Base-by-base conservation (phyloP, 805 yeast genomes). In the Barnettozyma botsteinii region DNA sequence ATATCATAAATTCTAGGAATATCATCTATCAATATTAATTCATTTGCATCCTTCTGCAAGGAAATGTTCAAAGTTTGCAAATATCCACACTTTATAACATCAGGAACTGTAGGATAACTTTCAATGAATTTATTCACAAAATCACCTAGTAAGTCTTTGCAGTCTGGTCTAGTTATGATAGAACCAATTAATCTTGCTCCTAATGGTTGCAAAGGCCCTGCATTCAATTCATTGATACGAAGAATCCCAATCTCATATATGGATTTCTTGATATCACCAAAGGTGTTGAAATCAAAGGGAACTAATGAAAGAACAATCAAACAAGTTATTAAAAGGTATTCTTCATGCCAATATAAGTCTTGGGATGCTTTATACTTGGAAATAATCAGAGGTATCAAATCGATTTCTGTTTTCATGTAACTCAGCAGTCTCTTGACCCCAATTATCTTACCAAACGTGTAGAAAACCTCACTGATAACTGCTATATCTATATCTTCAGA, bases 291-390 rank as follows among this genome's bases (percentile, higher is more conserved):
- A 2, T 75, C 70, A 53, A 89, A 88, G 0, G 98, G 97, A 0
- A 80, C 75, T n/a, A 84, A 62, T 0, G 79, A 71, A 18, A 88
- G 61, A 9, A 81, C 75, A 0, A 81, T 71, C 9, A 86, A 66
- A 95, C 96, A 89, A 4, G 83, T 63, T 8, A 87, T 59, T 31
- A 78, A 53, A 10, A 80, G 59, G 41, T 65, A 79, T 26, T 62
- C 54, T 23, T 65, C 65, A 35, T 70, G 66, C 85, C 82, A 77
- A 39, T 53, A 34, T 7, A 45, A 29, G 7, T 21, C 9, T 4
- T 9, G n/a, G 1, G 41, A 37, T 1, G 21, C 8, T 7, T 42
- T 51, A 10, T 71, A 41, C 17, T 49, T 43, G 4, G 37, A 28
- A 1, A 70, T 15, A n/a, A 74, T 56, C 3, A 48, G 42, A 0